These are phyloP conservation scores for Phalaenopsis hybrid DNA, from an alignment of 116 monocot genomes.

Conservation along the genomic window DNA sequence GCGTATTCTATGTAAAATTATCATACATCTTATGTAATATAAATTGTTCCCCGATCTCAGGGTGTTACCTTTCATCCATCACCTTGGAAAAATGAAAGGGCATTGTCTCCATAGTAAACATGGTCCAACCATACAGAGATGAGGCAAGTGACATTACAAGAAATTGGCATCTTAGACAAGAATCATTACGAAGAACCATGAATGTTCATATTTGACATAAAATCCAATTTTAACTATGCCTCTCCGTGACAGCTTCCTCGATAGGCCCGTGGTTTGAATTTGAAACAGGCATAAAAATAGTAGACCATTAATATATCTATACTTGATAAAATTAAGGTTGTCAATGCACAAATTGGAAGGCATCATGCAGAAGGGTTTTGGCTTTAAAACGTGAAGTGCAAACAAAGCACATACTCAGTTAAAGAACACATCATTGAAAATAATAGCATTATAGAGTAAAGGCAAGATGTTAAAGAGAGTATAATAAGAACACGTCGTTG, in stretches of 20 bases:
- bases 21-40: not conserved
- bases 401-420: not conserved
- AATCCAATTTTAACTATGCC: no score
- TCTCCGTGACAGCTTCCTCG: no score
- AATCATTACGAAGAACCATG: no score
- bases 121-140: not conserved
- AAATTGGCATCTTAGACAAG: no score
- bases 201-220: no score
- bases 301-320: no score
- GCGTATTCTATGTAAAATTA: not conserved
- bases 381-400: not conserved
- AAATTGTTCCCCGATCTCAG: not conserved
- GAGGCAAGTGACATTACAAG: no score
- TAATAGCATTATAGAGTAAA: not conserved
- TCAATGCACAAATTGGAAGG: no score
- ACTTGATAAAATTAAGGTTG: no score
- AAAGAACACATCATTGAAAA: not conserved
- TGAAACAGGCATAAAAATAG: no score
- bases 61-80: not conserved
- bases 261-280: no score
- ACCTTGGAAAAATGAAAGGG: not conserved
- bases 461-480: not conserved
- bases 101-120: not conserved
- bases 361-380: not conserved
- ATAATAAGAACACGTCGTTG: no score